Conservation (phyloP, 768 basidiomycete genomes). For the Pleurotus salmoneostramineus region DNA sequence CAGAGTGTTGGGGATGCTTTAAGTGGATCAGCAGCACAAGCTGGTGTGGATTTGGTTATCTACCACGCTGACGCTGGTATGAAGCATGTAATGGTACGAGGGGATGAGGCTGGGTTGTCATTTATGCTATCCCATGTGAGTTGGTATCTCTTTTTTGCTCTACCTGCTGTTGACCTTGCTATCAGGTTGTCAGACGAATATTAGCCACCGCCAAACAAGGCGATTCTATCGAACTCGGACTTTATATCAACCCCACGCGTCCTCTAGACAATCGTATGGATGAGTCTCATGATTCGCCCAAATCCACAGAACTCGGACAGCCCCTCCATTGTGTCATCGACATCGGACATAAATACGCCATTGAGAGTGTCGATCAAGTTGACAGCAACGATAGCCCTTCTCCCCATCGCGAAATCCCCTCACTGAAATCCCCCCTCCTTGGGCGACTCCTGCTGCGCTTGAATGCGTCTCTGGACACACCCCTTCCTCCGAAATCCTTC, state of each 20-base stretch:
- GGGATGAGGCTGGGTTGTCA: slow-evolving; percentile 80
- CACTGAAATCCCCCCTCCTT: slow-evolving; percentile 47
- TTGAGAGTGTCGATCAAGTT: slow-evolving; percentile 15
- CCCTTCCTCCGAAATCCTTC: slow-evolving; percentile 36
- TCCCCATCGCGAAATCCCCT: slow-evolving; percentile 33
- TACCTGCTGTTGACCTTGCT: slow-evolving; percentile 12
- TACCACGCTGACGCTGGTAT: slow-evolving; percentile 88
- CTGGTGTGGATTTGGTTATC: slow-evolving; percentile 85
- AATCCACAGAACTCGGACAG: slow-evolving; percentile 23
- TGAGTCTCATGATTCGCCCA: slow-evolving; percentile 14
- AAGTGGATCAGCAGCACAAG: slow-evolving; percentile 78
- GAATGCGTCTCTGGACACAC: slow-evolving; percentile 43
- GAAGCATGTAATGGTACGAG: slow-evolving; percentile 81
- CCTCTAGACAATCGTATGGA: slow-evolving; percentile 14
- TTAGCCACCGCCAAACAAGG: slow-evolving; percentile 62
- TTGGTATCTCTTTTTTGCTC: slow-evolving; percentile 13
- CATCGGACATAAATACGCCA: slow-evolving; percentile 44
- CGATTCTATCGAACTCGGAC: slow-evolving; percentile 84
- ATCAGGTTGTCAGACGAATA: slow-evolving; percentile 81
- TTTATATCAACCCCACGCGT: slow-evolving; percentile 45
- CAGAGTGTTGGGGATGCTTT: slow-evolving; percentile 88
- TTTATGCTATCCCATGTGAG: slow-evolving; percentile 85
- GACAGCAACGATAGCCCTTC: slow-evolving; percentile 28
- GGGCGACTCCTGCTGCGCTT: slow-evolving; percentile 59
- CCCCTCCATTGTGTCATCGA: slow-evolving; percentile 40